Conservation (phyloP, 208 protist genomes). For the Phytomonas francai region DNA sequence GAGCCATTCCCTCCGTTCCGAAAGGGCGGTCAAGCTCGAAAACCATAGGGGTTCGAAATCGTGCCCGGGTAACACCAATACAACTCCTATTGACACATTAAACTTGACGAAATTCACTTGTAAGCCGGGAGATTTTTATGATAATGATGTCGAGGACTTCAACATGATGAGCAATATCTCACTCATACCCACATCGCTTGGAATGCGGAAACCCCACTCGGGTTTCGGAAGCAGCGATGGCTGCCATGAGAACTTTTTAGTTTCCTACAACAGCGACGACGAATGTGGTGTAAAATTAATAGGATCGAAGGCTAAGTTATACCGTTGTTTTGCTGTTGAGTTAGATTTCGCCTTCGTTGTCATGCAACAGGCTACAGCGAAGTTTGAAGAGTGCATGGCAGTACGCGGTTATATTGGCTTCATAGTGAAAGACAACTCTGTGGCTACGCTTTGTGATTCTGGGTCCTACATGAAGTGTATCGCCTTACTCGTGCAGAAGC, state of each 20-base stretch:
- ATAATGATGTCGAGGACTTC: background rate
- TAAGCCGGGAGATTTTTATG: background rate
- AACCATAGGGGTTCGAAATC: background rate
- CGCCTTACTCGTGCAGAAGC: constrained; percentile 49
- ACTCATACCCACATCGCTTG: background rate
- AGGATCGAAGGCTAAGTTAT: constrained; percentile 20
- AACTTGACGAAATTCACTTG: background rate
- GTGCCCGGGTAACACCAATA: background rate
- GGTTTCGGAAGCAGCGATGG: background rate
- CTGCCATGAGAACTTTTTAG: background rate
- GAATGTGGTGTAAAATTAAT: constrained; percentile 54
- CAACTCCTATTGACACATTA: background rate
- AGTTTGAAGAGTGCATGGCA: constrained; percentile 39
- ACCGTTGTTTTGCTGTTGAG: constrained; percentile 36
- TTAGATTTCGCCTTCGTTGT: constrained; percentile 57
- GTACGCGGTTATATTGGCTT: constrained; percentile 61
- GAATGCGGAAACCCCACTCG: background rate
- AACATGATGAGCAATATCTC: background rate
- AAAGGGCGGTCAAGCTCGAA: background rate
- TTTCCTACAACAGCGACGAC: background rate
- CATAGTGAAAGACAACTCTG: constrained; percentile 38
- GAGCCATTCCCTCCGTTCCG: background rate
- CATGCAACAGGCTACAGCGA: constrained; percentile 26
- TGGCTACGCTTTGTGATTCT: constrained; percentile 30
- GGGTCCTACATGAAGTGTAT: constrained; percentile 55